A percentile compares a stretch with the other conserved stretches of the same genome.
phyloP scores from a whole-genome alignment of 78 protist genomes.

The Goniomonas avonlea region DNA sequence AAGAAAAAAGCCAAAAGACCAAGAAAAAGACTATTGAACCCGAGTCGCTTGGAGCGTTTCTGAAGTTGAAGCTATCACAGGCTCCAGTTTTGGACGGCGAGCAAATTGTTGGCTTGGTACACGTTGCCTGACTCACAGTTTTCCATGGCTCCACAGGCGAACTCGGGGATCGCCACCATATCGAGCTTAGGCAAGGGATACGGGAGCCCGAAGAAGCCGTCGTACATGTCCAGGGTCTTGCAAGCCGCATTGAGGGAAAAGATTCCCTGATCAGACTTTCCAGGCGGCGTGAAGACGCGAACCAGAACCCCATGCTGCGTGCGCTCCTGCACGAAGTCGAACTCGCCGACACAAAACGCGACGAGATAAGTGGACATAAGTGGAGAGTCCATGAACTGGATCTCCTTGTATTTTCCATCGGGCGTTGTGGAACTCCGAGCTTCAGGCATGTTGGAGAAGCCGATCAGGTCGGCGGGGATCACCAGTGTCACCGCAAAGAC shows the following conservation, averaged over 20 bases:
- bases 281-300: constrained; percentile 69
- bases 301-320: constrained; percentile 49
- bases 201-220: not conserved
- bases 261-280: constrained; percentile 36
- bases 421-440: too few relatives aligned
- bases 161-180: constrained; percentile 23
- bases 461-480: constrained; percentile 1
- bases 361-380: constrained; percentile 32
- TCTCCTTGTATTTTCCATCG: too few relatives aligned
- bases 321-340: constrained; percentile 21
- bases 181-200: constrained; percentile 41
- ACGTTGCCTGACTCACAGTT: too few relatives aligned
- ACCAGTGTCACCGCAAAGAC: constrained; percentile 1
- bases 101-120: too few relatives aligned
- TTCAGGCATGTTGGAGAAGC: constrained; percentile 50
- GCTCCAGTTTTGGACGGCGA: too few relatives aligned
- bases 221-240: not conserved
- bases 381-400: constrained; percentile 15
- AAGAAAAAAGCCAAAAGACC: too few relatives aligned
- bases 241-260: constrained; percentile 27
- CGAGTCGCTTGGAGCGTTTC: too few relatives aligned
- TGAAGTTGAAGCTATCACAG: too few relatives aligned
- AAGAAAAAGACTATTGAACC: too few relatives aligned
- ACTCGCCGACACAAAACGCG: constrained; percentile 1
- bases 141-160: constrained; percentile 43